Conservation (phyloP, 192 early-diverging fungal genomes). For the Coemansia furcata region DNA sequence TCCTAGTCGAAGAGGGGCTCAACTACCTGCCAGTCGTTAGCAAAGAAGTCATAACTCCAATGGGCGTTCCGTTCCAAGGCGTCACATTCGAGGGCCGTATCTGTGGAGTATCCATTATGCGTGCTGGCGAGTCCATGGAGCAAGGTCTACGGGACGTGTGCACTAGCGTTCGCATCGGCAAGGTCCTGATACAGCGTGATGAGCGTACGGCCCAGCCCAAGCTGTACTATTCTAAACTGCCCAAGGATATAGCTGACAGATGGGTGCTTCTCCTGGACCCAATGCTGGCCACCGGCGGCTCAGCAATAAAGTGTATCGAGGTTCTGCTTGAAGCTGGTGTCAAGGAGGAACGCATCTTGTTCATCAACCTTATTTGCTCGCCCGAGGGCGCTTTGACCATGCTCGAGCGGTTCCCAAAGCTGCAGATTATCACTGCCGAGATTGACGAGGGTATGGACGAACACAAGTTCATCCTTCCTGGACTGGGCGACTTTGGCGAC, state of each 20-base stretch:
- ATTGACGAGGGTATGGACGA: conserved; percentile 81
- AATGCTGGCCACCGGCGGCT: conserved; percentile 97
- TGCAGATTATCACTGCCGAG: conserved; percentile 86
- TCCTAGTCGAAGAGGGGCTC: conserved; percentile 91
- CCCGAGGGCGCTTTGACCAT: conserved; percentile 83
- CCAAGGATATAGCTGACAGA: conserved; percentile 77
- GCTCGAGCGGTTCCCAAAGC: conserved; percentile 64
- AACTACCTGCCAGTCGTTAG: conserved; percentile 86
- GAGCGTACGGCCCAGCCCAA: conserved; percentile 89
- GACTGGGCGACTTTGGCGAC: conserved; percentile 91
- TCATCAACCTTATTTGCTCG: conserved; percentile 85
- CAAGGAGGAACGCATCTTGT: conserved; percentile 79
- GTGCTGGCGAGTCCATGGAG: conserved; percentile 94
- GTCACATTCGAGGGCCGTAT: conserved; percentile 81
- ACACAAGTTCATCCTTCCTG: conserved; percentile 86
- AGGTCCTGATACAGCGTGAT: conserved; percentile 94
- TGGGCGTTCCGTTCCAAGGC: conserved; percentile 67
- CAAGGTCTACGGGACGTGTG: conserved; percentile 82
- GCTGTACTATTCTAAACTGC: conserved; percentile 92
- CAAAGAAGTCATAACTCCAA: conserved; percentile 78
- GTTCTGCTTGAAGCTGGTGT: conserved; percentile 83
- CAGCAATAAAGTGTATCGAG: conserved; percentile 89
- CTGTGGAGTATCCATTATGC: conserved; percentile 95
- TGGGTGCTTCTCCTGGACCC: conserved; percentile 89
- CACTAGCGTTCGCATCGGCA: conserved; percentile 87